A percentile compares a stretch with the other conserved stretches of the same genome.
These are phyloP conservation scores for Coprinopsis sp. DNA, from an alignment of 768 basidiomycete genomes.

Conservation along the genomic window DNA sequence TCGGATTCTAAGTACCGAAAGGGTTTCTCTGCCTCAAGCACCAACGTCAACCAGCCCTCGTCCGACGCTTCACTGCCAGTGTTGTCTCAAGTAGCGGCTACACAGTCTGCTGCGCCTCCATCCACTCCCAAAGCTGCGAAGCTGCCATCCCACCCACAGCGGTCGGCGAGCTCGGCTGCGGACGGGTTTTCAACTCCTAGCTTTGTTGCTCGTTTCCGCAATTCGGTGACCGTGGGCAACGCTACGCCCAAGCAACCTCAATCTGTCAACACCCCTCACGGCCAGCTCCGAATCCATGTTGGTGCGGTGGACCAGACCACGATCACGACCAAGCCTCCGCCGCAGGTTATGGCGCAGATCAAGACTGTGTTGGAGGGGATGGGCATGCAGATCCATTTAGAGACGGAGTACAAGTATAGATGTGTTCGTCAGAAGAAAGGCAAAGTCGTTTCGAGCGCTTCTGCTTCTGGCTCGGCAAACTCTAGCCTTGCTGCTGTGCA, in stretches of 20 bases:
- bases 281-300: slow-evolving; percentile 74
- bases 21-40: slow-evolving; percentile 28
- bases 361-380: slow-evolving; percentile 75
- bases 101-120: not conserved
- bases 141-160: slow-evolving; percentile 31
- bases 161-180: slow-evolving; percentile 41
- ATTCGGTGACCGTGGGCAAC: slow-evolving; percentile 44
- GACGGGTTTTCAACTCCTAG: slow-evolving; percentile 39
- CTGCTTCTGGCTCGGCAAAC: slow-evolving; percentile 27
- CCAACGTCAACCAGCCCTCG: slow-evolving; percentile 26
- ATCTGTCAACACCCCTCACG: slow-evolving; percentile 24
- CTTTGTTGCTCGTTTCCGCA: slow-evolving; percentile 45
- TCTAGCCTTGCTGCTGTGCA: slow-evolving; percentile 60
- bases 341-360: slow-evolving; percentile 85
- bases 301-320: slow-evolving; percentile 90
- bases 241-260: not conserved
- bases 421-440: slow-evolving; percentile 77
- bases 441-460: slow-evolving; percentile 47
- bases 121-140: slow-evolving; percentile 3
- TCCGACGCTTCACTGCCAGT: slow-evolving; percentile 14
- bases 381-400: slow-evolving; percentile 85
- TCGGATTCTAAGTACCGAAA: slow-evolving; percentile 25
- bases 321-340: slow-evolving; percentile 78
- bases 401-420: slow-evolving; percentile 87
- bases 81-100: slow-evolving; percentile 35